Evolutionary conservation across 257 asterid genomes (phyloP).

Genomic region (Salvia miltiorrhiza): DNA sequence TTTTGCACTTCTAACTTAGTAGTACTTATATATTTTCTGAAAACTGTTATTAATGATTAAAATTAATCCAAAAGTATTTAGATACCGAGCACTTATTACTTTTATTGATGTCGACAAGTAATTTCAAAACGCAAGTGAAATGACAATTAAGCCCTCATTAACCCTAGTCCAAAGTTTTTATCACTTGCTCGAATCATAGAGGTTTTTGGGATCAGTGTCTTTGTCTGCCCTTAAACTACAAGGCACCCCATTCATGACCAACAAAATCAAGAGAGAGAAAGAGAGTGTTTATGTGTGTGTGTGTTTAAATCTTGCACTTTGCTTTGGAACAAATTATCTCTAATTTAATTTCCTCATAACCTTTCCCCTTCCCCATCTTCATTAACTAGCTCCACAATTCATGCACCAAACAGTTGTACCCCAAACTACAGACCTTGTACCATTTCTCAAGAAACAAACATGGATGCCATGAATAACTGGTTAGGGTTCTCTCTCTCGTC

Average conservation of each 20-base stretch:
- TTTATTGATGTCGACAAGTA: background rate
- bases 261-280: constrained; percentile 36
- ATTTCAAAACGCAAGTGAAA: background rate
- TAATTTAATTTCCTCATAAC: constrained; percentile 22
- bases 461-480: constrained; percentile 66
- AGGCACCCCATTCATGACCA: constrained; percentile 59
- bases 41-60: background rate
- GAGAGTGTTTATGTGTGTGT: background rate
- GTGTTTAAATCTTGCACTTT: constrained; percentile 32
- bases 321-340: constrained; percentile 22
- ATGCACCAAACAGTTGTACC: constrained; percentile 41
- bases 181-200: constrained; percentile 23
- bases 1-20: too few relatives aligned
- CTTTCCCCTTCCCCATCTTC: constrained; percentile 15
- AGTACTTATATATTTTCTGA: too few relatives aligned
- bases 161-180: constrained; percentile 19
- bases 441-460: background rate
- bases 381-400: constrained; percentile 10
- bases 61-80: background rate
- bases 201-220: constrained; percentile 58
- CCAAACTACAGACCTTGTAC: background rate
- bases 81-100: background rate
- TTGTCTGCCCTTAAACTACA: constrained; percentile 42
- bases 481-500: constrained; percentile 68
- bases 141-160: constrained; percentile 33